These are phyloP conservation scores for Lactarius evosmus DNA, from an alignment of 768 basidiomycete genomes.

Conservation along the genomic window DNA sequence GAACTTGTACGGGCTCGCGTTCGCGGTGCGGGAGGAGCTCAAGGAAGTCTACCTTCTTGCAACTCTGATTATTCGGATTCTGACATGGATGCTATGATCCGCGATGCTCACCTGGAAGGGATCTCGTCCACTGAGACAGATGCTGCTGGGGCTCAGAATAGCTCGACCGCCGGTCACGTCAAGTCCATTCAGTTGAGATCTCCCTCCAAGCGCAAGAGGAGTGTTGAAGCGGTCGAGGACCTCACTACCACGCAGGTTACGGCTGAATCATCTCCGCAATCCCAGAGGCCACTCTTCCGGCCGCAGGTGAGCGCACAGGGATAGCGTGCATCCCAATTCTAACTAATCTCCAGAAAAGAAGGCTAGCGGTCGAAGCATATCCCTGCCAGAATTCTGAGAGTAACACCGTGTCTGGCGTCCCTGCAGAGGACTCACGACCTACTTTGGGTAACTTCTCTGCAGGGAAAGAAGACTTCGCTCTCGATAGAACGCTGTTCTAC, in stretches of 20 bases:
- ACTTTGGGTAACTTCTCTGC: neutral
- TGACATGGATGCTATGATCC: slow-evolving; percentile 45
- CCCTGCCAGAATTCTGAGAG: slow-evolving; percentile 5
- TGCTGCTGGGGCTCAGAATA: neutral
- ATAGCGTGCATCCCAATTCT: neutral
- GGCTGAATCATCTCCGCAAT: neutral
- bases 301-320: slow-evolving; percentile 10
- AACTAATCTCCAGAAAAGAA: slow-evolving; percentile 5
- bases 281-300: neutral
- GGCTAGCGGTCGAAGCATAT: neutral
- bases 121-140: slow-evolving; percentile 10
- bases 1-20: slow-evolving; percentile 37
- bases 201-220: slow-evolving; percentile 1
- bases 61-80: slow-evolving; percentile 43
- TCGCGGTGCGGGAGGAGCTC: slow-evolving; percentile 21
- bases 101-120: slow-evolving; percentile 36
- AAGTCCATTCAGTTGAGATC: neutral
- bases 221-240: neutral
- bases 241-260: neutral
- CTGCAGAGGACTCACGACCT: neutral
- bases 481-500: slow-evolving; percentile 37
- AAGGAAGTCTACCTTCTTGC: slow-evolving; percentile 28
- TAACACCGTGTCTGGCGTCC: neutral
- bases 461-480: slow-evolving; percentile 31
- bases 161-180: neutral